phyloP scores from a whole-genome alignment of 169 alveolate species.

The Plasmodium chabaudi region DNA sequence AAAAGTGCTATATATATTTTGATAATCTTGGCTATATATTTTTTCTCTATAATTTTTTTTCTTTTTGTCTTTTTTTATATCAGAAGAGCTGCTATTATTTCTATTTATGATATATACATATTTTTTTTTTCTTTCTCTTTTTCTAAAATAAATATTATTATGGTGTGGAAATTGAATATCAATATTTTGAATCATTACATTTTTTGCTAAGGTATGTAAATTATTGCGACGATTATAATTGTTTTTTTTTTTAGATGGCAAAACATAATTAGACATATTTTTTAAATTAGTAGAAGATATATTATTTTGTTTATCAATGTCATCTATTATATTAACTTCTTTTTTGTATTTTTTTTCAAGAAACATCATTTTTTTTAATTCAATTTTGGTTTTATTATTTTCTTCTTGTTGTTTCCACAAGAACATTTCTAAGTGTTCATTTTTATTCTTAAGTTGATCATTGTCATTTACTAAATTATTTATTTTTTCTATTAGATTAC shows the following conservation, averaged over 20 bases:
- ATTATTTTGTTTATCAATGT: background rate
- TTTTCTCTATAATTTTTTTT: slow-evolving; percentile 5
- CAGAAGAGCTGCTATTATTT: background rate
- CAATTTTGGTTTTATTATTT: slow-evolving; percentile 51
- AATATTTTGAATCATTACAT: slow-evolving; percentile 14
- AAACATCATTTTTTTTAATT: slow-evolving; percentile 46
- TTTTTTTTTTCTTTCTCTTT: too few species aligned
- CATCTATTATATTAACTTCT: background rate
- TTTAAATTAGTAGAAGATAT: slow-evolving; percentile 27
- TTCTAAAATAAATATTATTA: background rate
- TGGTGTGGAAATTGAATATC: background rate
- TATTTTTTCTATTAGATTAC: slow-evolving; percentile 51
- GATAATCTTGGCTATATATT: background rate
- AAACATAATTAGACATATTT: background rate
- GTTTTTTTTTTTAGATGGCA: slow-evolving; percentile 9
- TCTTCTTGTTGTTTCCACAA: slow-evolving; percentile 55
- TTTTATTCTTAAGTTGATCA: slow-evolving; percentile 60
- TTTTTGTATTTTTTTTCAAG: slow-evolving; percentile 49
- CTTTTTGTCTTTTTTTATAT: background rate
- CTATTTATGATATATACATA: background rate
- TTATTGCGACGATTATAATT: slow-evolving; percentile 36
- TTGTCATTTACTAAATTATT: slow-evolving; percentile 37
- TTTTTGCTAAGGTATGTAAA: slow-evolving; percentile 20
- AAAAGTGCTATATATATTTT: background rate
- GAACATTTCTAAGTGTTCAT: slow-evolving; percentile 57